Base-by-base conservation (phyloP, 2,329 filamentous ascomycete genomes). In the Samsoniella hepiali region DNA sequence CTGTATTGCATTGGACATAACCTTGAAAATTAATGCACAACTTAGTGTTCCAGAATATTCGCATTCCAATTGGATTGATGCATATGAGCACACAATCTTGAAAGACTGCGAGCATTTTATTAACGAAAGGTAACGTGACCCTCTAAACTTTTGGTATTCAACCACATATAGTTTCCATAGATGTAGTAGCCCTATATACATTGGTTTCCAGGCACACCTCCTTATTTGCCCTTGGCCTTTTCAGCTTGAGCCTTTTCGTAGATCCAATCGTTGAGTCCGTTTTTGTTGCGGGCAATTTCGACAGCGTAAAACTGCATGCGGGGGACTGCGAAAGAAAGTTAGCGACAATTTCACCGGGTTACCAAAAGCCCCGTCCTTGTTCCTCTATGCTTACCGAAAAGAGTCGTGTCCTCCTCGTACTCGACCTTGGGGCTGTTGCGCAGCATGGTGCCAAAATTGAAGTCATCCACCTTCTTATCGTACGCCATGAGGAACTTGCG, bases 361-460 rank as follows among this genome's bases (percentile, higher is more conserved):
- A 29, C 47, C 11, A 34, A 9, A 44, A 22, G 22, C 22, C 22
- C 22, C 22, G 22, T 22, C 22, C 22, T 22, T 22, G 22, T 22
- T 22, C 22, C 22, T 22, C 22, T 22, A 22, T 34, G 27, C 84
- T 70, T 74, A 93, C 91, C 93, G 71, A 99, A 98, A 60, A 99
- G 97, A 3, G 93, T 97, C 62, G 89, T 91, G 63, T 96, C 82
- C 78, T 96, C 83, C 60, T 89, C 91, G 75, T 99, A 98, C 77
- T 97, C 94, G 60, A 77, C 86, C 70, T 90, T 91, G 44, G 92
- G 84, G 72, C 85, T 91, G 63, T 86, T 84, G 64, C 95, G 87
- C 70, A 99, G 76, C 84, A 99, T 93, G 40, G 95, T 97, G 63
- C 95, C 95, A 77, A 97, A 99, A 82, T 97, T 99, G 83, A 88